These are phyloP conservation scores for Calonectria henricotiae DNA, from an alignment of 2,329 filamentous ascomycete species.

Conservation along the genomic window DNA sequence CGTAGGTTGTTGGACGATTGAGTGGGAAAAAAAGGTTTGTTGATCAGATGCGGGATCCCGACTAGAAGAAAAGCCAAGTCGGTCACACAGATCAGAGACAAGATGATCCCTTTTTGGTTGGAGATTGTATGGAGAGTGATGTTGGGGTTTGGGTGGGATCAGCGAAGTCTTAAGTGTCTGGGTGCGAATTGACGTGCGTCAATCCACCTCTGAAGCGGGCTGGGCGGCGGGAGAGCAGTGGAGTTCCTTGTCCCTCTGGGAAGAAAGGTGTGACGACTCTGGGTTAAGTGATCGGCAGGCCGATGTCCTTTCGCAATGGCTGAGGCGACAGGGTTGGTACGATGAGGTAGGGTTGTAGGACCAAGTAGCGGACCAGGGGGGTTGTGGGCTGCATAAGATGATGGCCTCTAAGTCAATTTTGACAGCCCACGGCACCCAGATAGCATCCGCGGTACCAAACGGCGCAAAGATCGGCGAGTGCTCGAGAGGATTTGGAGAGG, in stretches of 20 bases:
- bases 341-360: constrained; percentile 61
- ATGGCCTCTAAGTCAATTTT: constrained; percentile 52
- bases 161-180: constrained; percentile 74
- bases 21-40: constrained; percentile 57
- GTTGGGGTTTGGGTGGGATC: constrained; percentile 67
- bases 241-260: constrained; percentile 56
- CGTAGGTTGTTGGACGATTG: constrained; percentile 48
- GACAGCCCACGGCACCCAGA: constrained; percentile 54
- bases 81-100: constrained; percentile 62
- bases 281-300: constrained; percentile 70
- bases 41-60: constrained; percentile 71
- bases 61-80: constrained; percentile 64
- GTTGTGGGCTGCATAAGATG: constrained; percentile 57
- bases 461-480: constrained; percentile 51
- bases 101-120: constrained; percentile 56
- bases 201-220: constrained; percentile 59
- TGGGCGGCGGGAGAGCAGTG: constrained; percentile 60
- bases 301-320: constrained; percentile 68
- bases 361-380: constrained; percentile 56
- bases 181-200: constrained; percentile 61
- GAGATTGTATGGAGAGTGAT: constrained; percentile 56
- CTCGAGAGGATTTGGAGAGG: constrained; percentile 40
- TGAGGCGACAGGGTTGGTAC: constrained; percentile 64
- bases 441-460: constrained; percentile 51
- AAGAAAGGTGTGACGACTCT: constrained; percentile 68